Conservation (phyloP, 179 eudicot genomes). For the Silene noctiflora region DNA sequence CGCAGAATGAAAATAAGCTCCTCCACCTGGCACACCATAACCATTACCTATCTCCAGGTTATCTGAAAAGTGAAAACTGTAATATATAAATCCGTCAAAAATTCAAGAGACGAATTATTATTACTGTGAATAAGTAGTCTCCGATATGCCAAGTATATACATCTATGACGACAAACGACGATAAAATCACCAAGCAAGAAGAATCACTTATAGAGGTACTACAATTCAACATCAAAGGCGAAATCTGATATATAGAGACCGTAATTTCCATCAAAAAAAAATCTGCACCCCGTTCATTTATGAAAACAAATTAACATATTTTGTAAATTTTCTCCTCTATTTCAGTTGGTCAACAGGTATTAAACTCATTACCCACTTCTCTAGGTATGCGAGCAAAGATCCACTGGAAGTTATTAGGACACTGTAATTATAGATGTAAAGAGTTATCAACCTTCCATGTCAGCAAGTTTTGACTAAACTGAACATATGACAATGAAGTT, state of each 20-base stretch:
- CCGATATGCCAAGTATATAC: not conserved
- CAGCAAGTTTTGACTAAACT: not conserved
- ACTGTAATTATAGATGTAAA: too few relatives aligned
- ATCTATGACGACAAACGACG: not conserved
- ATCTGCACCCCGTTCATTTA: not conserved
- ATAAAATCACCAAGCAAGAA: not conserved
- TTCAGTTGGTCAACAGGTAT: conserved; percentile 1
- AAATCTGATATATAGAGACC: not conserved
- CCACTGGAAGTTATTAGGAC: not conserved
- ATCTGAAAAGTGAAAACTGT: conserved; percentile 38
- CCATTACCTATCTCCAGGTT: conserved; percentile 96
- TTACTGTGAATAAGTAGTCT: not conserved
- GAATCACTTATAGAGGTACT: not conserved
- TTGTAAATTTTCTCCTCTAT: not conserved
- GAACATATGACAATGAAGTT: too few relatives aligned
- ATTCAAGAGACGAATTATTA: not conserved
- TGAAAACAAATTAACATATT: not conserved
- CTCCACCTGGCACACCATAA: conserved; percentile 99
- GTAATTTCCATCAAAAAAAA: not conserved
- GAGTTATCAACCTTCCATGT: not conserved
- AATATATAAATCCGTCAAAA: not conserved
- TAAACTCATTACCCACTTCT: not conserved
- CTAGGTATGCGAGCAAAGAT: not conserved
- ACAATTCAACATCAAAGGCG: not conserved
- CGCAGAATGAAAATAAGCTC: conserved; percentile 64